Evolutionary conservation across 1,284 basidiomycete species (phyloP), one percentile per base, ranked within the genome.

Genomic region (Apiotrichum akiyoshidainum): DNA sequence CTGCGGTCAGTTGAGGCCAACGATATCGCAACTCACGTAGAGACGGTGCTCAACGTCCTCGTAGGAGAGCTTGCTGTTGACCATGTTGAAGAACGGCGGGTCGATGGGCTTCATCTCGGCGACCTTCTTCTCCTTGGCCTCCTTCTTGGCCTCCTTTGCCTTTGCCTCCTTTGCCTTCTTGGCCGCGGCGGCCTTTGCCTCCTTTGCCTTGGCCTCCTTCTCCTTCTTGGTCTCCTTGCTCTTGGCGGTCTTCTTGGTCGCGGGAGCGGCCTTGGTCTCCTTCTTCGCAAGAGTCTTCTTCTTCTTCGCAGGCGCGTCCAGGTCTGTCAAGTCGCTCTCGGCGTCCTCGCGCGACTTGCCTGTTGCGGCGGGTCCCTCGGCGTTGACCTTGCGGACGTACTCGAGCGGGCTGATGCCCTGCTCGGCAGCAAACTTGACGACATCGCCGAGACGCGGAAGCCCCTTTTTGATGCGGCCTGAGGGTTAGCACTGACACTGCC

Each of bases 31-130:
- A 60, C 70, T 62, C 57, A 73, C 71, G 46, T 62, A 65, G 22
- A 74, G 70, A 13, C 73, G 55, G 46, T 72, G 68, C 59, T 71
- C 68, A 3, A 57, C 68, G 52, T 73, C 71, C 31, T 67, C 65
- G 19, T 48, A 59, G 12, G 61, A 56, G 35, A 72, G 54, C 16
- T 59, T 57, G 5, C 71, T 71, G 46, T 68, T 66, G 22, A 72
- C 59, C 40, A 63, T 67, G 47, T 68, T 65, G 55, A 72, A 68
- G n/a, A 54, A 40, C 3, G 72, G 72, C 1, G 69, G 65, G 17
- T 67, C 59, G 8, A 63, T 57, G 40, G 52, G 48, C 12, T 63
- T 57, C 52, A 58, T 22, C 44, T 35, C 52, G 8, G 51, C 45
- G 11, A 48, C 41, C 45, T 58, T 69, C 45, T 58, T 69, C 2